A percentile compares a stretch with the other conserved stretches of the same genome.
Conservation (phyloP, 345 rosid genomes). For the Cardamine occulta region DNA sequence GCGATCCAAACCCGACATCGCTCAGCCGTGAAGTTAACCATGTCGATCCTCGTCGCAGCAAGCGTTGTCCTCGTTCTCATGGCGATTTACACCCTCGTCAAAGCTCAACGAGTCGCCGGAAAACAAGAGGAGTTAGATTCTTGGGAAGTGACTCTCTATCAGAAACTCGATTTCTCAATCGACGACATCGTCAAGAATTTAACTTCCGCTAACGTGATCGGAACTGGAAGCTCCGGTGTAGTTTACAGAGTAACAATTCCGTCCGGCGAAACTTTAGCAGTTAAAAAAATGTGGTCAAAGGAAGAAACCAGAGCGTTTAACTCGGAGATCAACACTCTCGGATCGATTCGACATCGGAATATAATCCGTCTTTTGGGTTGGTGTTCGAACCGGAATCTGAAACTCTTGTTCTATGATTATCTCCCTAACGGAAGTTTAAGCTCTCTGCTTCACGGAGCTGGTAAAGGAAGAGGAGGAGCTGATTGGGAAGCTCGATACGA, state of each 20-base stretch:
- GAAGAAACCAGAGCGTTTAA: constrained; percentile 81
- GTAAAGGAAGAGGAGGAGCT: constrained; percentile 68
- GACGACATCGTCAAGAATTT: constrained; percentile 67
- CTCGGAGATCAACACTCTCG: constrained; percentile 82
- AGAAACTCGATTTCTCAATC: constrained; percentile 80
- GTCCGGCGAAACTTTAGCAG: constrained; percentile 78
- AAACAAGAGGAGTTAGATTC: constrained; percentile 49
- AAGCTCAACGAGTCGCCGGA: constrained; percentile 46
- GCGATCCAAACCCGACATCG: constrained; percentile 44
- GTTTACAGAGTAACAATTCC: constrained; percentile 76
- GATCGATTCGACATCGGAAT: constrained; percentile 83
- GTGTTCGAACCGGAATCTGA: constrained; percentile 75
- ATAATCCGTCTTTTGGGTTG: constrained; percentile 85
- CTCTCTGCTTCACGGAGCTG: constrained; percentile 80
- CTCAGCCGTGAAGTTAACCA: constrained; percentile 59
- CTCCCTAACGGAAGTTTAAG: constrained; percentile 96
- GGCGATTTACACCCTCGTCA: constrained; percentile 61
- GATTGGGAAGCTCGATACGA: constrained; percentile 91
- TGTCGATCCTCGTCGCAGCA: constrained; percentile 66
- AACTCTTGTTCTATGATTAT: constrained; percentile 83
- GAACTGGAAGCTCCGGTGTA: constrained; percentile 97
- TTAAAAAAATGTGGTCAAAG: constrained; percentile 92
- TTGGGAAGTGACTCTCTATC: constrained; percentile 85
- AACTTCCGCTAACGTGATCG: constrained; percentile 83
- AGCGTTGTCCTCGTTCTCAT: constrained; percentile 67